Base-by-base conservation (phyloP, 2,329 filamentous ascomycete genomes). In the Sporothrix pallida region DNA sequence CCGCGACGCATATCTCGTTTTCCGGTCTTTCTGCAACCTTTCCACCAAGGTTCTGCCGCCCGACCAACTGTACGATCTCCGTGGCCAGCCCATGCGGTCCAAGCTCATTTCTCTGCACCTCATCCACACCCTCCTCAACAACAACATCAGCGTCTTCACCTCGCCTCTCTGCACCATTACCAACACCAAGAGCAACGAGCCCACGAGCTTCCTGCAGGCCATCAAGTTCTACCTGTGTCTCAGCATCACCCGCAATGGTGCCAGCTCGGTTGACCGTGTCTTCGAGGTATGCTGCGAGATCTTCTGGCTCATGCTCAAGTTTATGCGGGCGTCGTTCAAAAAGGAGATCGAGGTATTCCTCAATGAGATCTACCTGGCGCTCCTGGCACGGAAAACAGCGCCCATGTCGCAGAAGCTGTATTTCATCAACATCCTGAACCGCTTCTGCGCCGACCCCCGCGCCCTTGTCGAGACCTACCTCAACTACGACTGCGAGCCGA, bases 271-370 rank as follows among this genome's bases (percentile, higher is more conserved):
- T 60, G 93, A 94, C 76, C 89, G 89, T 77, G 94, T 99, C 0
- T 99, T 98, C 79, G 95, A 98, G 80, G 94, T 98, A 58, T 95
- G 93, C 81, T 95, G 93, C 78, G 96, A 99, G 81, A 97, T 98
- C 44, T 99, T 99, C 81, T 99, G 95, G 94, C 86, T 98, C 74
- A 97, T 98, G 91, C 84, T 98, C 60, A 97, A 97, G 81, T 92
- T 94, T 78, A 92, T 99, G 89, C 90, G 97, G 75, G 92, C 96
- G 2, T 92, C 95, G 76, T 92, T 99, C 83, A 99, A 99, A 90
- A 97, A 97, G 88, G 96, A 99, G 80, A 93, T 99, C 72, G 96
- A 98, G 81, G 95, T 99, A 0, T 98, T 99, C 80, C 83, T 99
- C 74, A 98, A 98, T 80, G 96, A 99, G 80, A 97, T 99, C 44